phyloP scores from a whole-genome alignment of 2,329 filamentous ascomycete genomes.

The Pseudogymnoascus sp. region DNA sequence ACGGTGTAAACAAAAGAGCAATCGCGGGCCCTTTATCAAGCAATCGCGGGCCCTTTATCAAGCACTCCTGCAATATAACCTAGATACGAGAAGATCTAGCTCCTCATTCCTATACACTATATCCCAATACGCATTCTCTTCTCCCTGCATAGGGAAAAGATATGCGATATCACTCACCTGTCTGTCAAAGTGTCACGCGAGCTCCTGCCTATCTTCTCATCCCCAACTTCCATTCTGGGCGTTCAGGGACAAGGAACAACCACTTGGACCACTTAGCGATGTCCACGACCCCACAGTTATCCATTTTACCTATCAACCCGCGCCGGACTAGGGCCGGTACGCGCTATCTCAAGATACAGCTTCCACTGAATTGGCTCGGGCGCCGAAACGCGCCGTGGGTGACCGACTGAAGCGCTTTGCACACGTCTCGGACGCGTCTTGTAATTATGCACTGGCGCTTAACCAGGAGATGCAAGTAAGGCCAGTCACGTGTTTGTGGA shows the following conservation, averaged over 20 bases:
- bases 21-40: background rate
- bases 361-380: background rate
- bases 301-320: background rate
- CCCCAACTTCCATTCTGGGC: background rate
- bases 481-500: background rate
- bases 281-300: background rate
- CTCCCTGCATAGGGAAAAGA: background rate
- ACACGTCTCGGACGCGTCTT: background rate
- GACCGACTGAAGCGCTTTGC: background rate
- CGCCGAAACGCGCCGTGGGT: background rate
- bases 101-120: background rate
- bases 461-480: background rate
- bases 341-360: background rate
- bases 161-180: background rate
- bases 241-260: background rate
- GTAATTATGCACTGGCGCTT: background rate
- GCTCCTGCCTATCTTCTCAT: background rate
- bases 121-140: background rate
- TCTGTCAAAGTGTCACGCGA: background rate
- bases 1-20: background rate
- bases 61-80: background rate
- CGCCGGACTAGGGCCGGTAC: background rate
- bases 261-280: background rate
- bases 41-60: background rate
- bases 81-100: background rate